These are phyloP conservation scores for Yamadazyma dendronema DNA, from an alignment of 1,139 yeast species.

Conservation along the genomic window DNA sequence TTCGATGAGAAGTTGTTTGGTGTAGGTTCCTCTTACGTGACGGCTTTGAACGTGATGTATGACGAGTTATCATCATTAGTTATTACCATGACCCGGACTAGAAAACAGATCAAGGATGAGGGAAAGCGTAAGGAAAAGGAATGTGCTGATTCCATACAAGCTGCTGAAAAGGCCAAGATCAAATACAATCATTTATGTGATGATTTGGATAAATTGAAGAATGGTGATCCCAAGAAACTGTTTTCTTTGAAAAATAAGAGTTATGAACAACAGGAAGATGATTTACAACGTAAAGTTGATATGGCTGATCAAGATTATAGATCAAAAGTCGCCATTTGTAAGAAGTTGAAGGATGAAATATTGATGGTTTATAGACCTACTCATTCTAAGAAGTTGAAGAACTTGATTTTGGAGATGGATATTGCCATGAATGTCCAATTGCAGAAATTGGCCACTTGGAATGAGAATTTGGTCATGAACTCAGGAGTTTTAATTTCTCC, in stretches of 20 bases:
- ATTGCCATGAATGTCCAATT: constrained; percentile 85
- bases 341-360: constrained; percentile 71
- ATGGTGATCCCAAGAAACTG: constrained; percentile 81
- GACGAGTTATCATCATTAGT: constrained; percentile 80
- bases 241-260: constrained; percentile 78
- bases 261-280: constrained; percentile 90
- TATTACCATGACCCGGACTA: constrained; percentile 62
- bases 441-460: constrained; percentile 84
- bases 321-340: constrained; percentile 70
- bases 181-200: constrained; percentile 80
- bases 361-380: constrained; percentile 75
- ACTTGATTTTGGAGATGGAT: constrained; percentile 81
- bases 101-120: constrained; percentile 80
- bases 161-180: constrained; percentile 85
- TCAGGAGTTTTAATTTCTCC: constrained; percentile 84
- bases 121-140: constrained; percentile 81
- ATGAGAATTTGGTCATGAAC: constrained; percentile 79
- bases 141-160: constrained; percentile 72
- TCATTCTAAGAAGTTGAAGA: constrained; percentile 68
- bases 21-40: constrained; percentile 75
- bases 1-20: constrained; percentile 74
- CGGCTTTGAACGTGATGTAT: constrained; percentile 78
- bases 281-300: constrained; percentile 75
- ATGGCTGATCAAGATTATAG: constrained; percentile 84
- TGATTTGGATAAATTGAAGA: constrained; percentile 79